Percentiles rank a stretch among this genome's conserved stretches.
These are phyloP conservation scores for Entonaema liquescens DNA, from an alignment of 495 filamentous ascomycete species.

Conservation along the genomic window DNA sequence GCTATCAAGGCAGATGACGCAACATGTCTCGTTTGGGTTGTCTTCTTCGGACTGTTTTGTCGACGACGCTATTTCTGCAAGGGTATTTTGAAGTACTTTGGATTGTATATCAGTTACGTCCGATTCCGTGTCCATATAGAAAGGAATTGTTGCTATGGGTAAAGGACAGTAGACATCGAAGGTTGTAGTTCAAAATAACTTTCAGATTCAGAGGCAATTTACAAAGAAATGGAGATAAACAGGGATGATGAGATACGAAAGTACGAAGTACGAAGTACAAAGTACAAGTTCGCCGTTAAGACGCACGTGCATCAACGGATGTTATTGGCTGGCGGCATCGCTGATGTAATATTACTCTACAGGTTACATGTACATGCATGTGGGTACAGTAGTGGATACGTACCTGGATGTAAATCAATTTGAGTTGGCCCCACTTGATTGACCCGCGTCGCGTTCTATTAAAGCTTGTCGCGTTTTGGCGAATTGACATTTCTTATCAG, in stretches of 20 bases:
- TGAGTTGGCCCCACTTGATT: conserved; percentile 1
- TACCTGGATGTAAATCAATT: not conserved
- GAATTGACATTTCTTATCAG: conserved; percentile 4
- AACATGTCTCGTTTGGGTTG: conserved; percentile 53
- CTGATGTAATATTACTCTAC: not conserved
- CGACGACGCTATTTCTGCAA: conserved; percentile 53
- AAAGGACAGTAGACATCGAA: not conserved
- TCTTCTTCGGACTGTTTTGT: conserved; percentile 26
- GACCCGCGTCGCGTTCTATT: conserved; percentile 31
- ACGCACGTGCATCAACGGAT: too few relatives aligned
- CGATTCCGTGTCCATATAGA: conserved; percentile 45
- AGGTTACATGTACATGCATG: not conserved
- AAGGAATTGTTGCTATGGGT: not conserved
- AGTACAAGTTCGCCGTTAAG: too few relatives aligned
- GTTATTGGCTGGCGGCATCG: too few relatives aligned
- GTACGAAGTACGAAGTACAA: not conserved
- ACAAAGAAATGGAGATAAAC: not conserved
- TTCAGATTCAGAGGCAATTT: not conserved
- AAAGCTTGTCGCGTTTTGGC: conserved; percentile 15
- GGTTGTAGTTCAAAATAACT: not conserved
- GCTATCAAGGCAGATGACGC: conserved; percentile 78
- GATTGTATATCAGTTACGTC: conserved; percentile 49
- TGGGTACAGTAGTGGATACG: too few relatives aligned
- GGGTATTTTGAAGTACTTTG: conserved; percentile 57
- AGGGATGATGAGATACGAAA: not conserved